Base-by-base conservation (phyloP, 1,139 yeast genomes). In the Suhomyces chickasaworum region DNA sequence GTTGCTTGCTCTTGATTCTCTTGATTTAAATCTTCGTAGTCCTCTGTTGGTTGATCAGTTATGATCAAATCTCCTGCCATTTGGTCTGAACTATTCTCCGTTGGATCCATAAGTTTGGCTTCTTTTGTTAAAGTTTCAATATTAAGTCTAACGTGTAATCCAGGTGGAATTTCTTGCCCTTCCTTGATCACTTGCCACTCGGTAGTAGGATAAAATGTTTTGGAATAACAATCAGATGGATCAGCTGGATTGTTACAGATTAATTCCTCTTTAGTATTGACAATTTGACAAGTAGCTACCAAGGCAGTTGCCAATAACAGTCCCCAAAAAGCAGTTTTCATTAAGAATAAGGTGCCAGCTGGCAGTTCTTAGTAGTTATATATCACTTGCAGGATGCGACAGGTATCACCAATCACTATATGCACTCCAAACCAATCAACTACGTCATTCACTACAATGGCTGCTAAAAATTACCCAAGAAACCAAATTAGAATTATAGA, bases 101-200 rank as follows among this genome's bases (percentile, higher is more conserved):
- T 35, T 3, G 58, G 56, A 16, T 72, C 77, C 58, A 73, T 60
- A 8, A 85, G 47, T 53, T 80, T 86, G 1, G 96, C 97, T 60
- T 85, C 88, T 58, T 75, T 80, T 34, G 68, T 63, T 22, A 85
- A 82, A 0, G 90, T 84, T 22, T 85, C 89, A 46, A 87, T 68
- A 61, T 89, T 79, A 57, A 86, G 60, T 57, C 89, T 71, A 38
- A 86, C 82, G 64, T 89, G 95, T 38, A 89, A 68, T 0, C 97
- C 97, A 15, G 78, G 78, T 1, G 96, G 96, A 7, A 89, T 75
- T 13, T 78, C 75, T 59, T 87, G 95, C 13, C 86, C 88, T 49
- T 78, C 83, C 60, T 70, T 76, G 7, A 90, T 78, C 1, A 60
- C 60, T 68, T 84, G 83, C 95, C 96, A 90, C 55, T 84, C 79